Evolutionary conservation across 208 protist genomes (phyloP).

Genomic region (Novymonas esmeraldas): DNA sequence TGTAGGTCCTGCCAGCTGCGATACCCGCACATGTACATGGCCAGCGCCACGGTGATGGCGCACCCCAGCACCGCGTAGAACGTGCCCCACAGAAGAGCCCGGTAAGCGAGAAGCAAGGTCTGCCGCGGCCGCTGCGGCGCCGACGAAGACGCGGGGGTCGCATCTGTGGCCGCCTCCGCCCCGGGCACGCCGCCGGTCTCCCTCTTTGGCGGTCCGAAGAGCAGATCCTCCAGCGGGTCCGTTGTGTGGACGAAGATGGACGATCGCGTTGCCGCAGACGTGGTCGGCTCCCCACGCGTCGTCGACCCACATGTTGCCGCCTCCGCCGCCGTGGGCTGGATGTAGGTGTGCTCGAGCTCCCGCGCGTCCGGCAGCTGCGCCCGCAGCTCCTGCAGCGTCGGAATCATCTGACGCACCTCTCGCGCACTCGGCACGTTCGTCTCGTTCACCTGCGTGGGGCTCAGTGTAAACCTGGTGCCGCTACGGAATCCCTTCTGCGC

Average conservation of each 20-base stretch:
- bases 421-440: slow-evolving; percentile 57
- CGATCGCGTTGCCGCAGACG: neutral
- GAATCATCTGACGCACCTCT: slow-evolving; percentile 61
- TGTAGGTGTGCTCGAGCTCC: slow-evolving; percentile 58
- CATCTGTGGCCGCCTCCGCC: slow-evolving; percentile 2
- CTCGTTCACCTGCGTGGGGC: slow-evolving; percentile 61
- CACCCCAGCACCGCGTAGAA: slow-evolving; percentile 66
- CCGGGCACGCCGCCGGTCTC: slow-evolving; percentile 12
- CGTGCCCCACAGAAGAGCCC: slow-evolving; percentile 72
- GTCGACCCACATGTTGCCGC: neutral
- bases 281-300: neutral
- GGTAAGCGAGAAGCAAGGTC: slow-evolving; percentile 74
- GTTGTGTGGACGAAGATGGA: slow-evolving; percentile 37
- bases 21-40: slow-evolving; percentile 70
- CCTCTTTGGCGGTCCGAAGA: slow-evolving; percentile 32
- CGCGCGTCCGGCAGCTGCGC: slow-evolving; percentile 61
- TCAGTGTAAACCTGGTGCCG: slow-evolving; percentile 41
- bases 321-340: slow-evolving; percentile 7
- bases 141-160: neutral
- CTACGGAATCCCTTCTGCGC: slow-evolving; percentile 33
- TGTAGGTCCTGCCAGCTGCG: slow-evolving; percentile 40
- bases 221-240: slow-evolving; percentile 45
- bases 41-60: slow-evolving; percentile 26
- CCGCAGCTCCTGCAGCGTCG: slow-evolving; percentile 49
- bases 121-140: slow-evolving; percentile 11